These are phyloP conservation scores for Babesia gibsoni DNA, from an alignment of 169 alveolate species.

Conservation along the genomic window DNA sequence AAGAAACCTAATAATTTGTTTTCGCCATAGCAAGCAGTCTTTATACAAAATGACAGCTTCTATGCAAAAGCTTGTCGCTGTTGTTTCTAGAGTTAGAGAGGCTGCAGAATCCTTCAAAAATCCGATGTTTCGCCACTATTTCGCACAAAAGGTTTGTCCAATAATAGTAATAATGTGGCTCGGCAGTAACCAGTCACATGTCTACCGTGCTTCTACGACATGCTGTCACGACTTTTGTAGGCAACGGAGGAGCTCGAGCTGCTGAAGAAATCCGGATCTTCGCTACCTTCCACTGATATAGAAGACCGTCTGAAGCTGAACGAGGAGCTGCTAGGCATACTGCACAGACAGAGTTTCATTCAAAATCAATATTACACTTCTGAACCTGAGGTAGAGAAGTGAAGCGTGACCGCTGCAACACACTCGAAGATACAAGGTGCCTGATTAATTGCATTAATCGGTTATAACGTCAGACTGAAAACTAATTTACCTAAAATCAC, in stretches of 20 bases:
- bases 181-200: background rate
- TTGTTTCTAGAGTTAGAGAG: conserved; percentile 34
- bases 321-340: conserved; percentile 23
- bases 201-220: background rate
- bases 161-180: background rate
- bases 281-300: conserved; percentile 31
- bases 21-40: too few species aligned
- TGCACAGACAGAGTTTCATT: conserved; percentile 42
- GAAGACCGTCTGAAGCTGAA: conserved; percentile 25
- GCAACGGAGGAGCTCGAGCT: conserved; percentile 45
- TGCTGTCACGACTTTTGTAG: background rate
- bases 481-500: too few species aligned
- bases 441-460: too few species aligned
- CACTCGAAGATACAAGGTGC: too few species aligned
- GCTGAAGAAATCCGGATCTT: conserved; percentile 2
- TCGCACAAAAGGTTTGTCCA: conserved; percentile 37
- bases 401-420: too few species aligned
- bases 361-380: conserved; percentile 48
- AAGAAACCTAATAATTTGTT: too few species aligned
- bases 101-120: conserved; percentile 44
- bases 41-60: background rate
- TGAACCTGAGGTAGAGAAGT: conserved; percentile 52
- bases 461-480: too few species aligned
- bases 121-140: conserved; percentile 47
- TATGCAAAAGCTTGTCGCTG: conserved; percentile 20